phyloP scores from a whole-genome alignment of 2,329 filamentous ascomycete species.

The Fusarium sp. region DNA sequence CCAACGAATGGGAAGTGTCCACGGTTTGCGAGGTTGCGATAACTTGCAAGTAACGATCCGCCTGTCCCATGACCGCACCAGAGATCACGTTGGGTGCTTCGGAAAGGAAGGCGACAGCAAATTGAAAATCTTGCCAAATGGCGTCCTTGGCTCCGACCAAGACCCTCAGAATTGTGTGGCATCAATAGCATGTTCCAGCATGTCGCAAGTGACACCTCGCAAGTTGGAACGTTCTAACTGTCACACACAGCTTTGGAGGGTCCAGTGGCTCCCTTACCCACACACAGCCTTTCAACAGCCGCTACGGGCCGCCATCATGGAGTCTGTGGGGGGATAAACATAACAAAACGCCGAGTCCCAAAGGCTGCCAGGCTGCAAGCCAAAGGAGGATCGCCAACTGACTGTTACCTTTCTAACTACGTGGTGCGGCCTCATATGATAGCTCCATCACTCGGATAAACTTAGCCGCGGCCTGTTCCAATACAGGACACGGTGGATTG shows the following conservation, averaged over 20 bases:
- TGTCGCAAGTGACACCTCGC: constrained; percentile 21
- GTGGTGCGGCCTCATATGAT: constrained; percentile 11
- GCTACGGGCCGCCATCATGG: constrained; percentile 41
- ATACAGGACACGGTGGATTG: constrained; percentile 2
- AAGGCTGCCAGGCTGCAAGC: constrained; percentile 25
- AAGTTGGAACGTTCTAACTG: constrained; percentile 17
- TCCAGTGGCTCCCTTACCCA: constrained; percentile 27
- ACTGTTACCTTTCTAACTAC: constrained; percentile 13
- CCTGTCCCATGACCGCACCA: not conserved
- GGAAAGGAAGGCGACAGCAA: not conserved
- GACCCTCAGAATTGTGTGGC: constrained; percentile 10
- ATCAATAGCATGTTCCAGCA: constrained; percentile 36
- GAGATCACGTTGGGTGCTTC: not conserved
- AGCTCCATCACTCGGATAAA: constrained; percentile 12
- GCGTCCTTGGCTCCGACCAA: not conserved
- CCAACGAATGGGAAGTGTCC: not conserved
- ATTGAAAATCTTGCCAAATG: not conserved
- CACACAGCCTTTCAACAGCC: constrained; percentile 35
- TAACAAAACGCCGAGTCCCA: constrained; percentile 20
- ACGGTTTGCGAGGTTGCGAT: not conserved
- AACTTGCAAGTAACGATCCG: constrained; percentile 3
- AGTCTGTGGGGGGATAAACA: constrained; percentile 26
- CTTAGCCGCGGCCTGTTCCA: constrained; percentile 21
- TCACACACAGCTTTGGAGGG: constrained; percentile 12
- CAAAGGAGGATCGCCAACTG: constrained; percentile 25